Percentiles rank a stretch among this genome's conserved stretches.
Conservation (phyloP, 345 rosid genomes). For the Linum trigynum region DNA sequence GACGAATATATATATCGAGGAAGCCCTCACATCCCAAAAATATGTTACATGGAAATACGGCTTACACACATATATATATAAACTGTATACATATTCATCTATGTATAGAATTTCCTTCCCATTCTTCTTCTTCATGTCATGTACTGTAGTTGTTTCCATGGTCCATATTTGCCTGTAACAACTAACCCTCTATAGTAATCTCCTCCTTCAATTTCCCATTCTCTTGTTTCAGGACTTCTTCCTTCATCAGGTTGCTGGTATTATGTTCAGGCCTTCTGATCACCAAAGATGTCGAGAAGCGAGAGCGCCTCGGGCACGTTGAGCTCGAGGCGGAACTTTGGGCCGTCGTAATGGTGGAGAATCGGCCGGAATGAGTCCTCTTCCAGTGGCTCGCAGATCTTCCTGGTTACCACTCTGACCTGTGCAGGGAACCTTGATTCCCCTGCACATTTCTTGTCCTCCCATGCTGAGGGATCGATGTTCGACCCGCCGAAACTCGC, state of each 20-base stretch:
- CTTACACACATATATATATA: no score
- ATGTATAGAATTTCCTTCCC: no score
- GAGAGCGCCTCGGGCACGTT: slow-evolving; percentile 91
- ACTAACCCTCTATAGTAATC: no score
- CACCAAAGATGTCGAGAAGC: slow-evolving; percentile 77
- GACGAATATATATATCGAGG: no score
- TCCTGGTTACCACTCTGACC: slow-evolving; percentile 77
- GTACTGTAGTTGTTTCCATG: no score
- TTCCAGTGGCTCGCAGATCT: slow-evolving; percentile 76
- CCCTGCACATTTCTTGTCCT: slow-evolving; percentile 86
- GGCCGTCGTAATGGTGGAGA: slow-evolving; percentile 97
- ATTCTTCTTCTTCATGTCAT: no score
- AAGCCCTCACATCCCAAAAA: no score
- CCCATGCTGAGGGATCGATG: slow-evolving; percentile 88
- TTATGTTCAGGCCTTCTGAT: slow-evolving; percentile 34
- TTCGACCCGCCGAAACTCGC: slow-evolving; percentile 96
- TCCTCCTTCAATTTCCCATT: no score
- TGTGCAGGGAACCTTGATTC: slow-evolving; percentile 99
- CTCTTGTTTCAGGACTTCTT: no score
- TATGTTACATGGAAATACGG: no score
- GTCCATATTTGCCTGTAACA: no score
- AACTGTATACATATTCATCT: no score
- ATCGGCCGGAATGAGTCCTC: slow-evolving; percentile 98
- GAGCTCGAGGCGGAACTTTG: slow-evolving; percentile 93
- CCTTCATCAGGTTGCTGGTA: not conserved